Percentiles rank a stretch among this genome's conserved stretches.
These are phyloP conservation scores for Ramalina intermedia DNA, from an alignment of 495 filamentous ascomycete species.

Conservation along the genomic window DNA sequence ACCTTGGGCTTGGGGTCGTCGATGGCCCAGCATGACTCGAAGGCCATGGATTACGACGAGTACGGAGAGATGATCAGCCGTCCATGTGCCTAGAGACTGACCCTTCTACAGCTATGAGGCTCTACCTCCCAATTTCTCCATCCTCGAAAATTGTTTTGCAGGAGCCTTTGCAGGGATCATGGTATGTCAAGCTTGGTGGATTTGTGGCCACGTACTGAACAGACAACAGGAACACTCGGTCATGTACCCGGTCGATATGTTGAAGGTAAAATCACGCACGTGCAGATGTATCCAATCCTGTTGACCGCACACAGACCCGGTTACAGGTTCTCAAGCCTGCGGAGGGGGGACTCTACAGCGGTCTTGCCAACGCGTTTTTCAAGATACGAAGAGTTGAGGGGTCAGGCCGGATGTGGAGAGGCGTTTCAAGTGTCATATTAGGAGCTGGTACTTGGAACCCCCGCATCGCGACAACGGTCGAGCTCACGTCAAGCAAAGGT, in stretches of 20 bases:
- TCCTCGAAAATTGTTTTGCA: conserved; percentile 69
- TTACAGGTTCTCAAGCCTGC: conserved; percentile 93
- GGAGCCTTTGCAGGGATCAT: conserved; percentile 96
- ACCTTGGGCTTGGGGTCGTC: conserved; percentile 13
- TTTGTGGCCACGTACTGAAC: conserved; percentile 7
- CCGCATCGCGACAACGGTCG: neutral
- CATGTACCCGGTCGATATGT: conserved; percentile 96
- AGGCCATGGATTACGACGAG: conserved; percentile 2
- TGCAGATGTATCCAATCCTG: conserved; percentile 1
- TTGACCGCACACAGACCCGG: conserved; percentile 51
- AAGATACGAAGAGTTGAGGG: conserved; percentile 86
- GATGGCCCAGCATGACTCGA: conserved; percentile 20
- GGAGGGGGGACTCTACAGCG: conserved; percentile 72
- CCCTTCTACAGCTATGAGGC: conserved; percentile 43
- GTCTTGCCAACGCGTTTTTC: conserved; percentile 80
- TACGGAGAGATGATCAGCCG: neutral
- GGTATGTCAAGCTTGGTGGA: conserved; percentile 36
- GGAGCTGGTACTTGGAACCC: conserved; percentile 58
- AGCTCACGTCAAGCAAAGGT: conserved; percentile 39
- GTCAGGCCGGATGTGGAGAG: conserved; percentile 82
- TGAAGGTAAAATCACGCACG: conserved; percentile 58
- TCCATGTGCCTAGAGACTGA: neutral
- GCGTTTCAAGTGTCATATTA: conserved; percentile 88
- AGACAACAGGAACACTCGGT: conserved; percentile 60
- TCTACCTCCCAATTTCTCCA: conserved; percentile 54